These are phyloP conservation scores for Phaeosphaeria sp. DNA, from an alignment of 2,329 filamentous ascomycete species.

Conservation along the genomic window DNA sequence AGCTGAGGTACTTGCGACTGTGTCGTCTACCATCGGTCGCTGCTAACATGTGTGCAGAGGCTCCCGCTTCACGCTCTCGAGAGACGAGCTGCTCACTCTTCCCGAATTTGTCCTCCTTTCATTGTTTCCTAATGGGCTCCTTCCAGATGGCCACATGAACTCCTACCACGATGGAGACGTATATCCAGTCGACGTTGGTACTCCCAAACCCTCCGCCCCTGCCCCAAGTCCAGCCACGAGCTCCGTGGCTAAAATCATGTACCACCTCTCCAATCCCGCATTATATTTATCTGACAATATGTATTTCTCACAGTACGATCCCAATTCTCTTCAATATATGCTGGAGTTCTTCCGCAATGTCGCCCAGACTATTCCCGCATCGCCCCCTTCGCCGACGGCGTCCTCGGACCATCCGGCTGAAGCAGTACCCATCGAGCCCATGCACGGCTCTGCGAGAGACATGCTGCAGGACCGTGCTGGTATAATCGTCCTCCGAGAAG, in stretches of 20 bases:
- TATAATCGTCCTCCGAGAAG: constrained; percentile 95
- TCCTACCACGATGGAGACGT: constrained; percentile 91
- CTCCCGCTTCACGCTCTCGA: constrained; percentile 88
- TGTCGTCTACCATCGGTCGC: neutral
- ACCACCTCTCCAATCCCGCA: constrained; percentile 52
- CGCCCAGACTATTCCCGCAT: constrained; percentile 89
- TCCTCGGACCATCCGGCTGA: constrained; percentile 51
- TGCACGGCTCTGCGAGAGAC: constrained; percentile 73
- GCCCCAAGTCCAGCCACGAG: constrained; percentile 37
- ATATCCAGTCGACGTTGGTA: constrained; percentile 94
- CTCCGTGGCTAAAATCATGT: constrained; percentile 49
- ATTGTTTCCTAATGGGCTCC: constrained; percentile 97
- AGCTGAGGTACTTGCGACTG: constrained; percentile 75
- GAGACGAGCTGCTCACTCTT: constrained; percentile 92
- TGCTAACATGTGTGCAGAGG: constrained; percentile 65
- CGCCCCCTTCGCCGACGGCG: constrained; percentile 68
- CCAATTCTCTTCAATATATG: constrained; percentile 97
- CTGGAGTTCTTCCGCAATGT: constrained; percentile 97
- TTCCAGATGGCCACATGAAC: constrained; percentile 95
- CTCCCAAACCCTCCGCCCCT: constrained; percentile 41
- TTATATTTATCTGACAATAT: constrained; percentile 64
- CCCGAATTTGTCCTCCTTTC: constrained; percentile 97
- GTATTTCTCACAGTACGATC: constrained; percentile 81
- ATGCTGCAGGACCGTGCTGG: constrained; percentile 87
- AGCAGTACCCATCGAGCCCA: constrained; percentile 73